A percentile compares a stretch with the other conserved stretches of the same genome.
Evolutionary conservation across 2,329 filamentous ascomycete species (phyloP).

Genomic region (Penicillium sp.): DNA sequence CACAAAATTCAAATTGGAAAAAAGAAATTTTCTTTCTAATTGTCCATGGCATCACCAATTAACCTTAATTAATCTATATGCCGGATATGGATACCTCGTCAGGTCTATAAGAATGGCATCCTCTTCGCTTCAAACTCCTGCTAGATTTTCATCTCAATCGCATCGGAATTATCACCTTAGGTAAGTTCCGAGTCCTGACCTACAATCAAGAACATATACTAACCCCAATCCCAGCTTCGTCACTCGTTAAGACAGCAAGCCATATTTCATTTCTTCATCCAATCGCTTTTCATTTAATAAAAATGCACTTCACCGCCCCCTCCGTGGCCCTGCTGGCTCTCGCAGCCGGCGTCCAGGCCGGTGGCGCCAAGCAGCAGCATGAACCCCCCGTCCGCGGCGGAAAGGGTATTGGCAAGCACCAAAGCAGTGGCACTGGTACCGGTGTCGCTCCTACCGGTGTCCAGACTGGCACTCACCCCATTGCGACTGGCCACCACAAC

Average conservation of each 20-base stretch:
- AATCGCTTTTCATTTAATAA: conserved; percentile 19
- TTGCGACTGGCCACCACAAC: not conserved
- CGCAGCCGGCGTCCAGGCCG: conserved; percentile 18
- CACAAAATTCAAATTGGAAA: conserved; percentile 8
- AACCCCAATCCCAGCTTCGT: conserved; percentile 14
- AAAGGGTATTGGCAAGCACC: conserved; percentile 6
- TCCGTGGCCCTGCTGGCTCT: conserved; percentile 20
- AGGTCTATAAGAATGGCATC: conserved; percentile 22
- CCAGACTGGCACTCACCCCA: conserved; percentile 21
- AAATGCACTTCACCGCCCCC: conserved; percentile 33
- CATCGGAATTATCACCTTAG: conserved; percentile 4
- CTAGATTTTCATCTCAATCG: conserved; percentile 2
- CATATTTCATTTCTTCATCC: conserved; percentile 10
- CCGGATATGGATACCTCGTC: conserved; percentile 20
- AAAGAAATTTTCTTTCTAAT: not conserved
- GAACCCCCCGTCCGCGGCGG: conserved; percentile 17
- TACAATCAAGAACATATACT: not conserved
- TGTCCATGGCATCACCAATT: conserved; percentile 19
- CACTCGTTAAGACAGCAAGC: conserved; percentile 24
- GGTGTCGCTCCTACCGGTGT: not conserved
- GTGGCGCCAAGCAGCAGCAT: not conserved
- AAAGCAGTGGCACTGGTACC: not conserved
- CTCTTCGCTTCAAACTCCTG: not conserved
- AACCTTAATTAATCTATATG: conserved; percentile 1
- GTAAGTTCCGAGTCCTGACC: conserved; percentile 1